phyloP scores from a whole-genome alignment of 352 stramenopile species.

The Plasmopara viticola region DNA sequence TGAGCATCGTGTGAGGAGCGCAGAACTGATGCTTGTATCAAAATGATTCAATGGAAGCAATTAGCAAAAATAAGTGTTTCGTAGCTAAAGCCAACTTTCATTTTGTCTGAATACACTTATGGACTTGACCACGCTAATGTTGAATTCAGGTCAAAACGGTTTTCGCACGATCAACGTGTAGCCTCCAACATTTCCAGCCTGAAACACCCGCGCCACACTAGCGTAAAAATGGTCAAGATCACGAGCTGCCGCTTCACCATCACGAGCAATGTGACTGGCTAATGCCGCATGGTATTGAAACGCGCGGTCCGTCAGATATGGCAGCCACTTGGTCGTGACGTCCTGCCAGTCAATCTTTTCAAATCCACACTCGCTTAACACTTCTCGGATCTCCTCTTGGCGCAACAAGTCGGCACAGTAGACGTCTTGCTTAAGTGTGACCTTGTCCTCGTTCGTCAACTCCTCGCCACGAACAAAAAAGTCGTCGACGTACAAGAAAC shows the following conservation, averaged over 20 bases:
- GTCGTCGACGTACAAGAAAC: conserved; percentile 73
- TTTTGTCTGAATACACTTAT: conserved; percentile 1
- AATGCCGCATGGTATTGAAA: conserved; percentile 38
- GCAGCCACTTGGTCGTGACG: conserved; percentile 56
- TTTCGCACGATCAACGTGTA: conserved; percentile 45
- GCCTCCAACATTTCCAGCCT: conserved; percentile 51
- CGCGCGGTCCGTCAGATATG: conserved; percentile 45
- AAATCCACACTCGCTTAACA: conserved; percentile 51
- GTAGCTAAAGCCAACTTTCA: conserved; percentile 12
- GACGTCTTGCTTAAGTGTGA: conserved; percentile 50
- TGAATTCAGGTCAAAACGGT: conserved; percentile 10
- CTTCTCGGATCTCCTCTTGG: conserved; percentile 28
- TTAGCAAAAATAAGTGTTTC: too few species aligned
- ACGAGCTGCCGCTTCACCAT: conserved; percentile 47
- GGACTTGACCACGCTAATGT: too few species aligned
- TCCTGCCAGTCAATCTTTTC: conserved; percentile 47
- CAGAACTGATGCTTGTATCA: conserved; percentile 12
- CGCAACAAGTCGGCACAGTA: conserved; percentile 50
- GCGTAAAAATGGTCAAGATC: conserved; percentile 73
- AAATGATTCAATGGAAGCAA: neutral
- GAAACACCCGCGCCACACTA: conserved; percentile 50
- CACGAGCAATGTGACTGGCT: conserved; percentile 37
- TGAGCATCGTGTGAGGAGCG: conserved; percentile 32
- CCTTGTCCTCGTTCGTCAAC: conserved; percentile 42
- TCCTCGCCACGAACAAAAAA: conserved; percentile 45